Percentiles rank a stretch among this genome's conserved stretches.
Evolutionary conservation across 805 yeast genomes (phyloP).

Genomic region (Crinitomyces ghanaensis): DNA sequence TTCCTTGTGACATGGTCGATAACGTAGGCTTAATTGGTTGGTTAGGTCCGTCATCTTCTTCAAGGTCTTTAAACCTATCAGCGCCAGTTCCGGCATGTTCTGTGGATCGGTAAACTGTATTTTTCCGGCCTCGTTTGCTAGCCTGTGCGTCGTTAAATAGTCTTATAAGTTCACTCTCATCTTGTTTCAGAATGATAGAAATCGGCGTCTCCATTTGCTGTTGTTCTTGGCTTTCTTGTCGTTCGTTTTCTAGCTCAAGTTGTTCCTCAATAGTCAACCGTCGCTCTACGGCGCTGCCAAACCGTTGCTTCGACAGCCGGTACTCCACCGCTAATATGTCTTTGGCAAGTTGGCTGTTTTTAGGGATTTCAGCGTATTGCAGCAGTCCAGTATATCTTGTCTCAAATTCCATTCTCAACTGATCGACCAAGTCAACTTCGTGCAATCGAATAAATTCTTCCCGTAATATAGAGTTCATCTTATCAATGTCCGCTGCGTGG

Average conservation of each 20-base stretch:
- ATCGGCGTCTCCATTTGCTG: constrained; percentile 56
- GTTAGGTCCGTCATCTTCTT: constrained; percentile 11
- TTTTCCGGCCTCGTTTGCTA: constrained; percentile 1
- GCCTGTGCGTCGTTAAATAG: constrained; percentile 18
- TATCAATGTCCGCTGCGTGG: constrained; percentile 73
- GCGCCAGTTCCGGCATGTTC: constrained; percentile 26
- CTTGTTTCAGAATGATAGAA: constrained; percentile 31
- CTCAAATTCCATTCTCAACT: constrained; percentile 68
- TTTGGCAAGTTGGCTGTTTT: constrained; percentile 38
- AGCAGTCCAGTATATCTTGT: constrained; percentile 65
- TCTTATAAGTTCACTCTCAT: constrained; percentile 22
- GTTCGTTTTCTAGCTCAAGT: constrained; percentile 52
- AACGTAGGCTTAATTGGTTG: constrained; percentile 3
- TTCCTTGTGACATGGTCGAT: constrained; percentile 1
- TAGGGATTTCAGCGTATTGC: constrained; percentile 45
- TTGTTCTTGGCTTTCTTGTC: constrained; percentile 44
- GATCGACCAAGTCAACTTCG: constrained; percentile 55
- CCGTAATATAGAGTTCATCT: constrained; percentile 59
- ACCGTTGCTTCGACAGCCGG: constrained; percentile 31
- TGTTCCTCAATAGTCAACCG: constrained; percentile 60
- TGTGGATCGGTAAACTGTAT: constrained; percentile 16
- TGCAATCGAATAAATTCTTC: constrained; percentile 73
- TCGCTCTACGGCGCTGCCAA: constrained; percentile 22
- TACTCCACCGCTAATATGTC: constrained; percentile 40
- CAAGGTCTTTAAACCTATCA: constrained; percentile 15